Conservation (phyloP, 139 green algal genomes). For the Volvox africanus region DNA sequence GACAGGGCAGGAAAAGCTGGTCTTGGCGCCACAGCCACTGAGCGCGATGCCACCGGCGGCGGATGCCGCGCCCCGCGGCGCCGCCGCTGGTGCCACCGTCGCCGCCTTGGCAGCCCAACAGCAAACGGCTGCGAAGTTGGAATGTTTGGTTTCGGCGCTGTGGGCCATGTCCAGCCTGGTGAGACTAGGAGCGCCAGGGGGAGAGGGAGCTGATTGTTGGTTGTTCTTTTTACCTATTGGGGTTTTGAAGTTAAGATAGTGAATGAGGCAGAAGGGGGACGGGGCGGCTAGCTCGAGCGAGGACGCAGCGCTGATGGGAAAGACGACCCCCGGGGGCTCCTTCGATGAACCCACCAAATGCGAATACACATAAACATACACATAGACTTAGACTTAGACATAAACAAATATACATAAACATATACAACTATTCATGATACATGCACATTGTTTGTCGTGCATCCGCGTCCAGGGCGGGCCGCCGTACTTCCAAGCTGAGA, state of each 20-base stretch:
- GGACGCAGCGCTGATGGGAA: no score
- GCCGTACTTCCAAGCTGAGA: constrained; percentile 52
- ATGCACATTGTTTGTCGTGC: neutral
- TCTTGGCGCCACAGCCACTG: neutral
- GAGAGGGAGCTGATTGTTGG: no score
- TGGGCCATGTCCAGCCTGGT: constrained; percentile 37
- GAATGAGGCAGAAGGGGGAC: no score
- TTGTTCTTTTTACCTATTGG: no score
- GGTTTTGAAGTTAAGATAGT: no score
- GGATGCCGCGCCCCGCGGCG: neutral
- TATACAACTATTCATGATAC: no score
- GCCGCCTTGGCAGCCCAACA: neutral
- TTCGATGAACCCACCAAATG: no score
- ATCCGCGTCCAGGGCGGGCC: constrained; percentile 51
- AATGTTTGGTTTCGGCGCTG: constrained; percentile 27
- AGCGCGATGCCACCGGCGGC: neutral
- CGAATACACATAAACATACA: no score
- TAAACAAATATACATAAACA: no score
- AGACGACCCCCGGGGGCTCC: no score
- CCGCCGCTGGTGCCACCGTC: neutral
- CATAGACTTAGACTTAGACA: no score
- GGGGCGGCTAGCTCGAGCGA: no score
- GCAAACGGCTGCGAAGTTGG: neutral
- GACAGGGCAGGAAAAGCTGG: neutral
- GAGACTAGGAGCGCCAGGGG: neutral